A percentile compares a stretch with the other conserved stretches of the same genome.
Conservation (phyloP, 352 stramenopile species). For the Aphanomyces euteiches region DNA sequence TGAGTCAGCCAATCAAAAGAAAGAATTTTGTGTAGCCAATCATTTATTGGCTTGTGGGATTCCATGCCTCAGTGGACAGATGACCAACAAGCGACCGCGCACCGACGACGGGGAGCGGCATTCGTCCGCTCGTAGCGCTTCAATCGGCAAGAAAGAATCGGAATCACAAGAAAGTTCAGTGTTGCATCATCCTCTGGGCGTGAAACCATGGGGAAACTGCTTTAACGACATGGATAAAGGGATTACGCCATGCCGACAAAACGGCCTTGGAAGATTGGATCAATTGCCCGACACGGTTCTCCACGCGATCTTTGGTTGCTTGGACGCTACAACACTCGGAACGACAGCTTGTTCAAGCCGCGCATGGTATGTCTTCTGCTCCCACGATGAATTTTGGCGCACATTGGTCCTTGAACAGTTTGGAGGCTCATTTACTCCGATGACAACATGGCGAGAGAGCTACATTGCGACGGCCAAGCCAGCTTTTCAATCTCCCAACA, state of each 20-base stretch:
- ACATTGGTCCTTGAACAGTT: constrained; percentile 71
- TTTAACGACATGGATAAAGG: constrained; percentile 61
- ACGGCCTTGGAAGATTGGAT: constrained; percentile 52
- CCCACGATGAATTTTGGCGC: constrained; percentile 81
- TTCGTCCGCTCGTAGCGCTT: background rate
- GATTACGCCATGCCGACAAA: constrained; percentile 54
- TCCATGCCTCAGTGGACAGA: background rate
- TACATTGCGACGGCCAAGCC: constrained; percentile 59
- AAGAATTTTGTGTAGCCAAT: background rate
- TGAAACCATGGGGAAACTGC: constrained; percentile 81
- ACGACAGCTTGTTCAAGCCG: constrained; percentile 47
- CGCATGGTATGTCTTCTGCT: constrained; percentile 64
- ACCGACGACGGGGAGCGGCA: background rate
- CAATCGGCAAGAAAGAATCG: too few relatives aligned
- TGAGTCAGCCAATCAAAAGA: background rate
- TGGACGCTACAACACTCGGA: constrained; percentile 49
- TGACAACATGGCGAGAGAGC: constrained; percentile 62
- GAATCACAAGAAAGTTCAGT: background rate
- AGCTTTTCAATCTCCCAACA: background rate
- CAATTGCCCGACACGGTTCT: constrained; percentile 61
- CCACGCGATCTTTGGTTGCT: constrained; percentile 57
- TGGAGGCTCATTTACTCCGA: constrained; percentile 50
- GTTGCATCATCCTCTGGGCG: constrained; percentile 58
- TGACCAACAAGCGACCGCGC: background rate
- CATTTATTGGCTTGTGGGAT: background rate